phyloP scores from a whole-genome alignment of 1,284 basidiomycete species.

The Vanrija humicola region DNA sequence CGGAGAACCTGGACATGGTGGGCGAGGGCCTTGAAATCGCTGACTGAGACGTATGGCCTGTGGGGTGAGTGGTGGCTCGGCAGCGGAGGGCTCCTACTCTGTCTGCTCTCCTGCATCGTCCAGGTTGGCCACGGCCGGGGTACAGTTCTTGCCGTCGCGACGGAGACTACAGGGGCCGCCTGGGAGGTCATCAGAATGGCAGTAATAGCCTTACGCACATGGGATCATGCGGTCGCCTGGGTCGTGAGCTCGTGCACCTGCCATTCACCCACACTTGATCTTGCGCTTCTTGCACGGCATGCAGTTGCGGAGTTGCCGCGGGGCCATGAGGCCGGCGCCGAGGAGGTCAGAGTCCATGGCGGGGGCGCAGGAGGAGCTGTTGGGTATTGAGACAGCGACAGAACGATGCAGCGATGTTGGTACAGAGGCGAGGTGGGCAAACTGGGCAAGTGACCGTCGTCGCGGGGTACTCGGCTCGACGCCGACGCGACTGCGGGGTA shows the following conservation, averaged over 20 bases:
- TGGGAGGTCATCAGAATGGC: neutral
- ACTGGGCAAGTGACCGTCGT: too few relatives aligned
- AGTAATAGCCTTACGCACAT: constrained; percentile 3
- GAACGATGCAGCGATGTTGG: too few relatives aligned
- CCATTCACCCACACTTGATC: constrained; percentile 17
- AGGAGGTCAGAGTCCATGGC: constrained; percentile 13
- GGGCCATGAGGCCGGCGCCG: constrained; percentile 6
- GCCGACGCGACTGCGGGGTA: too few relatives aligned
- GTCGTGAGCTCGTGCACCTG: neutral
- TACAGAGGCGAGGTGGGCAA: too few relatives aligned
- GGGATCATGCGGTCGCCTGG: constrained; percentile 18
- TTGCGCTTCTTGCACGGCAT: constrained; percentile 22
- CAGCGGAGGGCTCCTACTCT: neutral
- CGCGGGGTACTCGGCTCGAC: too few relatives aligned
- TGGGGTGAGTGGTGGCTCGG: neutral
- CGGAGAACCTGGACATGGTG: constrained; percentile 3
- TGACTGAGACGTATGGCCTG: constrained; percentile 5
- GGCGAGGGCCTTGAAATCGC: constrained; percentile 8
- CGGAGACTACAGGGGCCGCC: constrained; percentile 20
- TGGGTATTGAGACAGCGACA: too few relatives aligned
- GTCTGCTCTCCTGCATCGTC: constrained; percentile 2
- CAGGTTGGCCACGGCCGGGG: constrained; percentile 6
- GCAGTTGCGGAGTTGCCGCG: constrained; percentile 22
- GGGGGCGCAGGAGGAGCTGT: neutral
- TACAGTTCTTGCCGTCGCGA: constrained; percentile 16